phyloP scores from a whole-genome alignment of 495 filamentous ascomycete species.

The Penicillium coprophilum region DNA sequence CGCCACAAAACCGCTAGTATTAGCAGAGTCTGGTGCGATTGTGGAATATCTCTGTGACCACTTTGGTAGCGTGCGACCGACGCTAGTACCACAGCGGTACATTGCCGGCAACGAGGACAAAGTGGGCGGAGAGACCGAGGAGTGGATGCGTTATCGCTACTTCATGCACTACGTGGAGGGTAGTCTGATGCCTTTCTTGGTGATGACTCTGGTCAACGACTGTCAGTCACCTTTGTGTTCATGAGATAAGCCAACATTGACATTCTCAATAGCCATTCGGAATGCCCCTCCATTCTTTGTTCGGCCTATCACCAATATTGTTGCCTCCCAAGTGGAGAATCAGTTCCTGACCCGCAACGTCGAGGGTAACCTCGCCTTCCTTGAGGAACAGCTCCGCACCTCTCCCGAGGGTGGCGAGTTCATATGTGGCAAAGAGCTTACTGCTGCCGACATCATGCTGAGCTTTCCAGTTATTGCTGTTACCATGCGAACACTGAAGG shows the following conservation, averaged over 20 bases:
- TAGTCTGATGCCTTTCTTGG: slow-evolving; percentile 67
- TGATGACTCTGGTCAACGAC: slow-evolving; percentile 57
- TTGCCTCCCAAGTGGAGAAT: slow-evolving; percentile 61
- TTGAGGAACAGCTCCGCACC: slow-evolving; percentile 68
- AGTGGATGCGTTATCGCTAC: slow-evolving; percentile 74
- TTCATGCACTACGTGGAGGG: slow-evolving; percentile 84
- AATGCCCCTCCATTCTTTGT: slow-evolving; percentile 79
- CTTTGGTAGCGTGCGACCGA: slow-evolving; percentile 49
- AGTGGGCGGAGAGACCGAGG: slow-evolving; percentile 69
- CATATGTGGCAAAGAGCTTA: slow-evolving; percentile 69
- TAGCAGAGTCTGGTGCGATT: slow-evolving; percentile 81
- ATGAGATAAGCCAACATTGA: not conserved
- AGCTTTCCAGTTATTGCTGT: slow-evolving; percentile 68
- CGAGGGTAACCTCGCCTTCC: slow-evolving; percentile 63
- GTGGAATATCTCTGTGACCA: slow-evolving; percentile 78
- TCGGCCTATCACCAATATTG: slow-evolving; percentile 66
- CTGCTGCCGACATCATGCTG: slow-evolving; percentile 78
- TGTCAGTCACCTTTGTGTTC: slow-evolving; percentile 41
- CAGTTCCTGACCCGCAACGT: slow-evolving; percentile 64
- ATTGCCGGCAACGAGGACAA: slow-evolving; percentile 46
- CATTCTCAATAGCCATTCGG: slow-evolving; percentile 52
- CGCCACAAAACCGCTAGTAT: slow-evolving; percentile 54
- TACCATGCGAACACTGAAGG: slow-evolving; percentile 41
- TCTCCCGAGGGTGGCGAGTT: slow-evolving; percentile 63
- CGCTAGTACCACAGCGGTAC: slow-evolving; percentile 65